Evolutionary conservation across 257 asterid genomes (phyloP).

Genomic region (Nemophila menziesii): DNA sequence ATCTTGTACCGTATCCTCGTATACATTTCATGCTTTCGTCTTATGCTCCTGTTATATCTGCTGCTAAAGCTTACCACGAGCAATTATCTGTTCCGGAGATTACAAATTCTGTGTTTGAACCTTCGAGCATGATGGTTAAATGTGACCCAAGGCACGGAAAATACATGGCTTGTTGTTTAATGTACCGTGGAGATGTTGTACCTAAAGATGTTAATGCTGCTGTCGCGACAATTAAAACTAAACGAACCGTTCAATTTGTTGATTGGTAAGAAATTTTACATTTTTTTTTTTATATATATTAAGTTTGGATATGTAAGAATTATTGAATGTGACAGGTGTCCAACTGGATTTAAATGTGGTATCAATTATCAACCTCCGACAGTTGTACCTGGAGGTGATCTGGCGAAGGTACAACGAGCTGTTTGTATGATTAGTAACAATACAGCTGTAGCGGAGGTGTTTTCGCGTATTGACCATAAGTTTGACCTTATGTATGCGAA

Average conservation of each 20-base stretch:
- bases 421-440: constrained; percentile 96
- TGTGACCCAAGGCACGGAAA: constrained; percentile 94
- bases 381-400: constrained; percentile 87
- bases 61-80: constrained; percentile 82
- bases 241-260: constrained; percentile 84
- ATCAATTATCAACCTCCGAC: constrained; percentile 87
- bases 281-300: no score
- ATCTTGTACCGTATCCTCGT: constrained; percentile 92
- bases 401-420: constrained; percentile 81
- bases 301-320: neutral
- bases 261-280: constrained; percentile 50
- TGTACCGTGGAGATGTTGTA: constrained; percentile 92
- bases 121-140: constrained; percentile 93
- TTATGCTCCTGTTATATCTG: constrained; percentile 86
- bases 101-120: constrained; percentile 83
- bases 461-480: constrained; percentile 81
- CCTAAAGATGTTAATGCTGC: constrained; percentile 97
- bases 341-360: constrained; percentile 89
- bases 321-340: constrained; percentile 48
- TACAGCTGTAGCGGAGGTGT: constrained; percentile 92
- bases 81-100: constrained; percentile 85
- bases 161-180: constrained; percentile 95
- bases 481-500: constrained; percentile 85
- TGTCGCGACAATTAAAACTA: constrained; percentile 78
- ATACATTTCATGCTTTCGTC: constrained; percentile 96